Conservation (phyloP, 305 asterid species). For the Striga hermonthica region DNA sequence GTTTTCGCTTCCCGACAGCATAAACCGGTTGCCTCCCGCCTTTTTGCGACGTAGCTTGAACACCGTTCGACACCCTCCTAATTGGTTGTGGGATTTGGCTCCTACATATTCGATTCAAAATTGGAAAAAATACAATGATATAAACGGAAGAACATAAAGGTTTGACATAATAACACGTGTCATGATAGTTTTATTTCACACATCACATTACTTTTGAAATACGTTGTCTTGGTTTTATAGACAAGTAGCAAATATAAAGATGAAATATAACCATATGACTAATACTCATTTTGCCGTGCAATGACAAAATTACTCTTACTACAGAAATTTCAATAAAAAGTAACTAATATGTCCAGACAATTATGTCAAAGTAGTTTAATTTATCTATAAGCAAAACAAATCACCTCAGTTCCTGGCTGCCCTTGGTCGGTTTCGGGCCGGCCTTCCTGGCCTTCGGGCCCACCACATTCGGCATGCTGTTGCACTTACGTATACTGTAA, state of each 20-base stretch:
- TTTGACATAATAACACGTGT: background rate
- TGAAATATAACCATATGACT: no score
- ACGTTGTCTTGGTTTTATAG: no score
- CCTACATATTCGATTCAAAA: conserved; percentile 35
- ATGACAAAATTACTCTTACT: no score
- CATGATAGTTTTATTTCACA: no score
- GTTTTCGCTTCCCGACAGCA: conserved; percentile 52
- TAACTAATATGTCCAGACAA: no score
- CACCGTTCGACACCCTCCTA: conserved; percentile 48
- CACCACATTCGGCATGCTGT: conserved; percentile 39
- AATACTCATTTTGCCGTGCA: no score
- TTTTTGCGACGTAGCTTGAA: conserved; percentile 43
- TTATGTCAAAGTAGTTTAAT: no score
- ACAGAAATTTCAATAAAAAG: no score
- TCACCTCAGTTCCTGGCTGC: conserved; percentile 51
- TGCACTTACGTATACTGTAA: conserved; percentile 40
- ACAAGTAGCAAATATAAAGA: no score
- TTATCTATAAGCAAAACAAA: no score
- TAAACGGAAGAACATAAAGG: background rate
- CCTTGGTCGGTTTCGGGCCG: conserved; percentile 50
- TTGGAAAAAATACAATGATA: background rate
- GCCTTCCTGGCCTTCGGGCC: conserved; percentile 53
- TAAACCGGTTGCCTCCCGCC: conserved; percentile 44
- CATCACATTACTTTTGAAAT: no score
- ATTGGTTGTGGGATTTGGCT: conserved; percentile 61